phyloP scores from a whole-genome alignment of 139 green algal genomes.

The Auxenochlorella pyrenoidosa region DNA sequence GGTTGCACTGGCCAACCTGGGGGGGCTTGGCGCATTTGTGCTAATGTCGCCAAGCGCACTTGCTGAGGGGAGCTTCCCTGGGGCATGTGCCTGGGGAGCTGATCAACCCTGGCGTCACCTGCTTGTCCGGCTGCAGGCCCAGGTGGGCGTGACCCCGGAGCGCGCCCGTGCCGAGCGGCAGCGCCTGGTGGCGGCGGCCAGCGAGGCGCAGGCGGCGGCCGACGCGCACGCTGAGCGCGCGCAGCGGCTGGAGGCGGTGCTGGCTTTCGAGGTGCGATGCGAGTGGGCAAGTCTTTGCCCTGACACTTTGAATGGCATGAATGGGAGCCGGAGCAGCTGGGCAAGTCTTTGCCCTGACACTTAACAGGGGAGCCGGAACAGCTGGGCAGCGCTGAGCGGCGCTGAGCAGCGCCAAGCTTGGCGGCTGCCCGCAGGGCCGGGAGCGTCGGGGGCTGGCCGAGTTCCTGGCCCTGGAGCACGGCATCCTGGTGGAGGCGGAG shows the following conservation, averaged over 20 bases:
- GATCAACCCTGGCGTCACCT: background rate
- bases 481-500: background rate
- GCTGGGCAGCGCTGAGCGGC: no score
- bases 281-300: background rate
- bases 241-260: background rate
- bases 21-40: background rate
- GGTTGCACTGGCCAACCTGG: background rate
- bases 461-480: conserved; percentile 12
- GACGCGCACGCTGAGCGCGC: background rate
- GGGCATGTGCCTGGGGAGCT: no score
- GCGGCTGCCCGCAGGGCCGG: background rate
- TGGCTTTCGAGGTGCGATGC: conserved; percentile 12
- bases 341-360: no score
- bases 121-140: background rate
- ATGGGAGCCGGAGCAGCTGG: no score
- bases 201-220: background rate
- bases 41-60: background rate
- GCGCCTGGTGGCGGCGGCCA: background rate
- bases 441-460: background rate
- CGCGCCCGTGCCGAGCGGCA: conserved; percentile 1
- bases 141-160: conserved; percentile 23
- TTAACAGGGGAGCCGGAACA: no score
- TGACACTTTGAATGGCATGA: background rate
- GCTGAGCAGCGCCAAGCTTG: no score
- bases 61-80: no score